These are phyloP conservation scores for Neofusicoccum cordaticola DNA, from an alignment of 2,329 filamentous ascomycete genomes.

Conservation along the genomic window DNA sequence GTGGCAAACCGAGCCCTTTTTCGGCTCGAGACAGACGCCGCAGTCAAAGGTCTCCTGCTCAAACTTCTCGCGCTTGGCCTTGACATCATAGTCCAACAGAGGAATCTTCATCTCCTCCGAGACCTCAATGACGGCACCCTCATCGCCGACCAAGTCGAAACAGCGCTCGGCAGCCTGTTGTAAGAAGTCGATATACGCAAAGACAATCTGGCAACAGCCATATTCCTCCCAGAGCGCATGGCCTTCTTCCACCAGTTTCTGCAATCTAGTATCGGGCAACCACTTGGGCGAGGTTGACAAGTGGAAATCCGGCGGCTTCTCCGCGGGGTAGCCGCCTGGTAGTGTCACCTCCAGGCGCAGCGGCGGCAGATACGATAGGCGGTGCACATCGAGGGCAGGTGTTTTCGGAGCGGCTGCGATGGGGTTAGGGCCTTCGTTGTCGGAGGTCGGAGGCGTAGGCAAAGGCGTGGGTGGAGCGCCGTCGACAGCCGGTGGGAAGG, in stretches of 20 bases:
- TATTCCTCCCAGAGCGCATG: conserved; percentile 58
- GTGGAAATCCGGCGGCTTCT: conserved; percentile 49
- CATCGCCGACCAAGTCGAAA: conserved; percentile 49
- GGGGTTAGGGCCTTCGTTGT: conserved; percentile 20
- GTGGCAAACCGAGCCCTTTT: conserved; percentile 81
- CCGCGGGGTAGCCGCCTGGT: conserved; percentile 55
- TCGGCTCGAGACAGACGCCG: conserved; percentile 84
- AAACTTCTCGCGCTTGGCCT: conserved; percentile 71
- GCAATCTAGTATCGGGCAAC: conserved; percentile 48
- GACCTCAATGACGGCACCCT: conserved; percentile 44
- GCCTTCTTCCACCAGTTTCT: conserved; percentile 48
- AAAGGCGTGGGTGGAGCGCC: conserved; percentile 26
- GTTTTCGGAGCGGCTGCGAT: conserved; percentile 20
- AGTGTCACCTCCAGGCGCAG: conserved; percentile 53
- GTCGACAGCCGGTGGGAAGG: conserved; percentile 35
- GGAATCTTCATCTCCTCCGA: conserved; percentile 59
- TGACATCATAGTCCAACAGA: conserved; percentile 74
- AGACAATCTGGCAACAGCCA: conserved; percentile 56
- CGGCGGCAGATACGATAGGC: conserved; percentile 56
- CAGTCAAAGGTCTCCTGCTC: conserved; percentile 84
- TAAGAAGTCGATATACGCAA: conserved; percentile 59
- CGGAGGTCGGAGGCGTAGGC: conserved; percentile 41
- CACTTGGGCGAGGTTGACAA: conserved; percentile 52
- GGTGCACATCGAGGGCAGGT: conserved; percentile 39
- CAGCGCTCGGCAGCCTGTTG: conserved; percentile 57